These are phyloP conservation scores for Anacardium occidentale DNA, from an alignment of 345 rosid species.

Conservation along the genomic window DNA sequence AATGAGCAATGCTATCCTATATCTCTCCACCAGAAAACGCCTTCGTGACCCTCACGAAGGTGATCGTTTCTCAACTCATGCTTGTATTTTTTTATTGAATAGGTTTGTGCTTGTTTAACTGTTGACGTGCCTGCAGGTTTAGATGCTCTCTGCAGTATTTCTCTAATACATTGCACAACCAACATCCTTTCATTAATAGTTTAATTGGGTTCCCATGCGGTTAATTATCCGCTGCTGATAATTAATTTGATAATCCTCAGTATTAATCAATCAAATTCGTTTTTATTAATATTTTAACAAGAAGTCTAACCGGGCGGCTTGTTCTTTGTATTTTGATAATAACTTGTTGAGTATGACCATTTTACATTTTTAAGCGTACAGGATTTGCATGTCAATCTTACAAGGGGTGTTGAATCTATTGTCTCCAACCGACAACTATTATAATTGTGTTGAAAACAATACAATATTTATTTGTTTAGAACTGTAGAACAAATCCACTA, in stretches of 20 bases:
- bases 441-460: not conserved
- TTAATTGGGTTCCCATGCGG: not conserved
- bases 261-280: no score
- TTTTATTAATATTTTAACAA: not conserved
- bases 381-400: not conserved
- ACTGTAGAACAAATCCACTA: not conserved
- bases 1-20: conserved; percentile 1
- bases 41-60: conserved; percentile 46
- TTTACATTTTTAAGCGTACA: not conserved
- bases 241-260: no score
- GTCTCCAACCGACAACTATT: not conserved
- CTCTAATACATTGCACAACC: not conserved
- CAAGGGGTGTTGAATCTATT: not conserved
- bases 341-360: not conserved
- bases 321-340: not conserved
- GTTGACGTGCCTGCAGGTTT: conserved; percentile 25
- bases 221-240: not conserved
- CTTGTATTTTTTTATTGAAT: not conserved
- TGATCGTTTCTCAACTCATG: conserved; percentile 12
- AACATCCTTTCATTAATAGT: not conserved
- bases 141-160: not conserved
- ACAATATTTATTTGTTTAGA: not conserved
- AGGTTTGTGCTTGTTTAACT: not conserved
- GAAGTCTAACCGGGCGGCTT: not conserved
- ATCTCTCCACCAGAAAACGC: not conserved